Base-by-base conservation (phyloP, 1,284 basidiomycete species). In the Earliella scabrosa region DNA sequence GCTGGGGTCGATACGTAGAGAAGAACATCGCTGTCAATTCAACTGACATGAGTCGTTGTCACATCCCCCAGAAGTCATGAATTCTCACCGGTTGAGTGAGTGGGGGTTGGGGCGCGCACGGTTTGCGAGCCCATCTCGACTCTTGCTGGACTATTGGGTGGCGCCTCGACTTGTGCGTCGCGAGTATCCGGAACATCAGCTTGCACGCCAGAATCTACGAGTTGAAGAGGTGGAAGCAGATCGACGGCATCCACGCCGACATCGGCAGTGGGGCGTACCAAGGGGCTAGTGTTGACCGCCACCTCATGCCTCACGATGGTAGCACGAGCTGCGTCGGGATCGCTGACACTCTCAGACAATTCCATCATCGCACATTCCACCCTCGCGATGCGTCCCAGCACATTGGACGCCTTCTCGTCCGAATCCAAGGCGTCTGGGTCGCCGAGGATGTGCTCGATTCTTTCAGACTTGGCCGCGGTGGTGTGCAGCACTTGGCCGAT, bases 251-350 rank as follows among this genome's bases (percentile, higher is more conserved):
- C 54, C 2, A 54, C 43, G 4, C 45, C 60, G 1, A 38, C 35
- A 32, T 62, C 57, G 20, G 48, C 39, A 13, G 45, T 50, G 31
- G 41, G 48, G 6, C 40, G 54, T 20, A 49, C 6, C 1, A n/a
- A 14, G 4, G 58, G 54, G 24, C 47, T 50, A 10, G 58, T 60
- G 43, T 59, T 59, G 45, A 62, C 55, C 24, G 35, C 52, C 6
- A 44, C 55, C 29, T 62, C 61, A 24, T 60, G 56, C 9, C 54
- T 41, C n/a, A 60, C 51, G 11, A 53, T 44, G 8, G 18, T 20
- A 38, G 53, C 50, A 44, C 58, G 52, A 6, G 53, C 61, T 5
- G 60, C 58, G n/a, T 60, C 52, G 4, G 61, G 58, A n/a, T 63
- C 58, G 23, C 56, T 54, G 16, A 60, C 40, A 26, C 47, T 56